Evolutionary conservation across 2,329 filamentous ascomycete species (phyloP), one percentile per base, ranked within the genome.

Genomic region (Pestalotiopsis sp.): DNA sequence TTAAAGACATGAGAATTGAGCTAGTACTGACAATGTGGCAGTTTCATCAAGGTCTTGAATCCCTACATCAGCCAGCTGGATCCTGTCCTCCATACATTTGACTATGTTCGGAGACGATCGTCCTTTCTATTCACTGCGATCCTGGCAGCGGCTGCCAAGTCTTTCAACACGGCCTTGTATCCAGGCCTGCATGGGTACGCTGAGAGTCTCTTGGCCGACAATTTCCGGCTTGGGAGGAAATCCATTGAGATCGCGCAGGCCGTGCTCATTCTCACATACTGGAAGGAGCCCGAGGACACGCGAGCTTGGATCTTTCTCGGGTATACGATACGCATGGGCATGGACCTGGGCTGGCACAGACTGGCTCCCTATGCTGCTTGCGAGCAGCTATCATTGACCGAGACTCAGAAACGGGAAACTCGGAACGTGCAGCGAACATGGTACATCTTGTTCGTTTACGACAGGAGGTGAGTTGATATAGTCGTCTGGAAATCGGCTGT

Each of bases 41-140:
- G n/a, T 23, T 83, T 82, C 68, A 79, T 82, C 68, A 71, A 72
- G 31, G 78, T 77, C 63, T 73, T 82, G 27, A 82, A 82, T 63
- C 79, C 80, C 1, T 82, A 80, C n/a, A 80, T 82, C 25, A 77
- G 77, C 69, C 81, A 82, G 65, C 73, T 83, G 12, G 81, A 82
- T 63, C 80, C 78, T 3, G 68, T 65, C 1, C 67, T 82, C 17
- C 80, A 82, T 66, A 82, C 79, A 1, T 77, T 82, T 31, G 66
- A 74, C n/a, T 79, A 79, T 56, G 75, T 82, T 4, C 74, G 77
- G 11, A 73, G 74, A 57, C 75, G 74, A 36, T 82, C 80, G 2
- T 66, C 80, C 4, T 82, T 82, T 64, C 73, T 82, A 12, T 73
- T 82, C 6, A 77, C 76, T 4, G 70, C 75, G 23, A 72, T 81